Percentiles rank a stretch among this genome's conserved stretches.
Evolutionary conservation across 2,329 filamentous ascomycete genomes (phyloP).

Genomic region (Fusarium stilboides): DNA sequence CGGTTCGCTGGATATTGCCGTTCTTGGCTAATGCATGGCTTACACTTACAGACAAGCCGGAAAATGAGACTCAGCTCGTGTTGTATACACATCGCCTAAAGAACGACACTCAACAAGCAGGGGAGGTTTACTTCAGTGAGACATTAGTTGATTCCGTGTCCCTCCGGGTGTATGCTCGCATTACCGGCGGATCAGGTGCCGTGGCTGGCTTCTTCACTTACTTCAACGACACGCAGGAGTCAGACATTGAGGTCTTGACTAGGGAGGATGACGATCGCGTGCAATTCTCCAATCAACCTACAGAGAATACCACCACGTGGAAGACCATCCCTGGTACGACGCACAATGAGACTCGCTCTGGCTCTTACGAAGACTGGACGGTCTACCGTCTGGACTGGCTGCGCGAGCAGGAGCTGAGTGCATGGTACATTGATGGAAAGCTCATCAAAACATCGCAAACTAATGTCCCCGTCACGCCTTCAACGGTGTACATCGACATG

Average conservation of each 20-base stretch:
- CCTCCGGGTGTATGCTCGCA: constrained; percentile 20
- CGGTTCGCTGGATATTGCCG: neutral
- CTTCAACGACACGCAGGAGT: constrained; percentile 39
- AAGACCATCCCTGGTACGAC: constrained; percentile 20
- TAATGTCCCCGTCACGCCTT: constrained; percentile 22
- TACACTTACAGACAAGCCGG: neutral
- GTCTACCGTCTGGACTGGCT: constrained; percentile 35
- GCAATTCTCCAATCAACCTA: constrained; percentile 8
- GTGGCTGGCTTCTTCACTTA: constrained; percentile 40
- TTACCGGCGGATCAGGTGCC: constrained; percentile 24
- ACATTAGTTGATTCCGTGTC: constrained; percentile 6
- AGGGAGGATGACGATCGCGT: constrained; percentile 1
- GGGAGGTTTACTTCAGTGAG: constrained; percentile 6
- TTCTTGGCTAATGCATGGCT: neutral
- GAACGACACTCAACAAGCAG: constrained; percentile 8
- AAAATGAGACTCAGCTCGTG: neutral
- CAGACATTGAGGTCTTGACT: constrained; percentile 32
- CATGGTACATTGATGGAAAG: constrained; percentile 1
- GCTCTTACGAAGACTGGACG: constrained; percentile 9
- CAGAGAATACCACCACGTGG: constrained; percentile 4
- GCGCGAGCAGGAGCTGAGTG: constrained; percentile 1
- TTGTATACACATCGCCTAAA: constrained; percentile 2
- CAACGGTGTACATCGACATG: constrained; percentile 37
- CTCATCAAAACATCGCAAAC: constrained; percentile 15
- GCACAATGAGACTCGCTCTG: constrained; percentile 16